Evolutionary conservation across 306 rosid genomes (phyloP).

Genomic region (Cicer judaicum): DNA sequence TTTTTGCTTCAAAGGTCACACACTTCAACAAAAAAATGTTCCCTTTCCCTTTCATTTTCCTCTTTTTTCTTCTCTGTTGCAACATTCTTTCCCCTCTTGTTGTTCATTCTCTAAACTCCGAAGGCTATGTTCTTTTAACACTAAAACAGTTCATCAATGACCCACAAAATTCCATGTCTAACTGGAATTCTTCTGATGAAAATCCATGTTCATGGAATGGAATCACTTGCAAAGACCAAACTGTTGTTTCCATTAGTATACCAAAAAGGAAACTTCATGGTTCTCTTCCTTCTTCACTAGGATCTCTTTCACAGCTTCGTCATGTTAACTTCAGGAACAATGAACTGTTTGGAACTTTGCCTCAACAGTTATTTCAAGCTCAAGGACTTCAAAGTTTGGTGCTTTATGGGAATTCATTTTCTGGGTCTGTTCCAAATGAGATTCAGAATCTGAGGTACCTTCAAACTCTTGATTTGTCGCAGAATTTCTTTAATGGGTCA

Average conservation of each 20-base stretch:
- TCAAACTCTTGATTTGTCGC: slow-evolving; percentile 87
- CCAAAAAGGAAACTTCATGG: slow-evolving; percentile 84
- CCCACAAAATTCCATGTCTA: slow-evolving; percentile 70
- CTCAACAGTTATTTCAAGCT: slow-evolving; percentile 70
- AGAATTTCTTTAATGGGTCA: slow-evolving; percentile 78
- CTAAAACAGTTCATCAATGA: slow-evolving; percentile 71
- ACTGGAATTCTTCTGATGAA: slow-evolving; percentile 84
- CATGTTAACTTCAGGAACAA: slow-evolving; percentile 90
- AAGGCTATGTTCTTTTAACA: slow-evolving; percentile 72
- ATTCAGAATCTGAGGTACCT: slow-evolving; percentile 83
- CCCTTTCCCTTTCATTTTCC: slow-evolving; percentile 31
- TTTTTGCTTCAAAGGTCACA: slow-evolving; percentile 52
- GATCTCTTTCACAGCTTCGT: slow-evolving; percentile 78
- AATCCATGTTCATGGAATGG: slow-evolving; percentile 96
- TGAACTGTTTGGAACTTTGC: slow-evolving; percentile 68
- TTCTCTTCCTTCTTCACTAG: slow-evolving; percentile 75
- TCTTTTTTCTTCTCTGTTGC: slow-evolving; percentile 57
- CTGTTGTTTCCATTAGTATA: slow-evolving; percentile 80
- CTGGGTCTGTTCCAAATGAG: slow-evolving; percentile 80
- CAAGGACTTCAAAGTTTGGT: slow-evolving; percentile 90
- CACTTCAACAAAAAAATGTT: slow-evolving; percentile 43
- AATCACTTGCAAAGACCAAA: slow-evolving; percentile 77
- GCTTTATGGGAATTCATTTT: slow-evolving; percentile 87
- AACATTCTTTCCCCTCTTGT: slow-evolving; percentile 47
- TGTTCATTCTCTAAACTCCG: slow-evolving; percentile 64